These are phyloP conservation scores for Calonectria hawksworthii DNA, from an alignment of 2,329 filamentous ascomycete species.

Conservation along the genomic window DNA sequence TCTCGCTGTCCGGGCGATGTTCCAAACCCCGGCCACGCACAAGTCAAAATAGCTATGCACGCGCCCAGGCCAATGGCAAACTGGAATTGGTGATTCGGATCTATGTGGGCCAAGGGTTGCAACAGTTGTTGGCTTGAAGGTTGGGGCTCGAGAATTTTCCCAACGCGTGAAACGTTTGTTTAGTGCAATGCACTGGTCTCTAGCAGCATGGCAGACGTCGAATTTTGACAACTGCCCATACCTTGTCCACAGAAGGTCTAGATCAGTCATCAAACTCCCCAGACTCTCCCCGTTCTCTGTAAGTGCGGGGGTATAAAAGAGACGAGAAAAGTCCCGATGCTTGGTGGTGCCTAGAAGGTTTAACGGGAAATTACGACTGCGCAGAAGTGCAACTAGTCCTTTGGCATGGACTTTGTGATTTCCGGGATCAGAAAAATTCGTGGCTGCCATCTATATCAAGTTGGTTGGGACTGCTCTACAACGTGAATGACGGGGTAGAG, in stretches of 20 bases:
- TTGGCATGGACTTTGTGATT: background rate
- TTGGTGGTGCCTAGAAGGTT: background rate
- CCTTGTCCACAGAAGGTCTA: background rate
- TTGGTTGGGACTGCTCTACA: too few species aligned
- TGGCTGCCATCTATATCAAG: background rate
- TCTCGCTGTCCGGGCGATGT: background rate
- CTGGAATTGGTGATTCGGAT: background rate
- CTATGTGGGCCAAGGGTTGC: background rate
- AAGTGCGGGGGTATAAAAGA: background rate
- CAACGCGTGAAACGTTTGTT: background rate
- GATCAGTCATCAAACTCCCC: background rate
- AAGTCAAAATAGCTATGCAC: slow-evolving; percentile 3
- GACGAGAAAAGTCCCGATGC: background rate
- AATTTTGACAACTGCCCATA: background rate
- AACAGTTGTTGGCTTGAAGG: background rate
- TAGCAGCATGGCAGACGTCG: background rate
- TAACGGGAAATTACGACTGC: background rate
- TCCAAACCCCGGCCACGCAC: background rate
- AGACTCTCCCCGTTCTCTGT: background rate
- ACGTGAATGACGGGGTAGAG: background rate
- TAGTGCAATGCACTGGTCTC: background rate
- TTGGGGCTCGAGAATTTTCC: background rate
- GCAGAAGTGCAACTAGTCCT: background rate
- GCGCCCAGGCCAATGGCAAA: slow-evolving; percentile 1
- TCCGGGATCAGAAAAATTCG: background rate